Base-by-base conservation (phyloP, 2,329 filamentous ascomycete genomes). In the Ophiosphaerella korrae region DNA sequence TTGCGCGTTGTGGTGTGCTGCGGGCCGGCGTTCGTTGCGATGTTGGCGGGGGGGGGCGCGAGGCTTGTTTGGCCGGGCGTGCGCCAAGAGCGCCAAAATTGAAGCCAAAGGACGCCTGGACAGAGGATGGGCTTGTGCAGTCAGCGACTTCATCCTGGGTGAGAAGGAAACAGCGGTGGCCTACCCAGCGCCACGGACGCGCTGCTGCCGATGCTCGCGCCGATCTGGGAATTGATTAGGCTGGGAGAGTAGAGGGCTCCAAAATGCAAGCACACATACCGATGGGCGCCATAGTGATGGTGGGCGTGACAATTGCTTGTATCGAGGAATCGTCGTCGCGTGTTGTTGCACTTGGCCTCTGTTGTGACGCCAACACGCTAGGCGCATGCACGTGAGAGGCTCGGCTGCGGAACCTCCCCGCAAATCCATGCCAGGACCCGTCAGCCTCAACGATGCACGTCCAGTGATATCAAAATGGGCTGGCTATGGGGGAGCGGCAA, bases 401-500 rank as follows among this genome's bases (percentile, higher is more conserved):
- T 45, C 36, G 42, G 55, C 48, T 31, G 39, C 46, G 49, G 46
- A 51, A 44, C 46, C 16, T 42, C 55, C 56, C 55, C 52, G 60
- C 55, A 53, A 53, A 18, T 14, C 32, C 37, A 29, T 29, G 26
- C 26, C 11, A 29, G 7, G 26, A 6, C 11, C 26, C 26, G 26
- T 29, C 7, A 29, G 26, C 26, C 26, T 4, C 26, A 29, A 6
- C 26, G 26, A 39, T 40, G 40, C 45, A 44, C 23, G 35, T 14
- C 32, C 38, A 45, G 21, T 34, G 38, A 24, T 0, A 23, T 12
- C 38, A 21, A 57, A 57, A 86, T 88, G 85, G 82, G 84, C 64
- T 87, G 85, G 85, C 80, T 87, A 55, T 86, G 84, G 83, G 77
- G 80, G 50, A 73, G 68, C 50, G 55, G 52, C 36, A 57, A 56